These are phyloP conservation scores for Canavalia ensiformis DNA, from an alignment of 306 rosid genomes.

Conservation along the genomic window DNA sequence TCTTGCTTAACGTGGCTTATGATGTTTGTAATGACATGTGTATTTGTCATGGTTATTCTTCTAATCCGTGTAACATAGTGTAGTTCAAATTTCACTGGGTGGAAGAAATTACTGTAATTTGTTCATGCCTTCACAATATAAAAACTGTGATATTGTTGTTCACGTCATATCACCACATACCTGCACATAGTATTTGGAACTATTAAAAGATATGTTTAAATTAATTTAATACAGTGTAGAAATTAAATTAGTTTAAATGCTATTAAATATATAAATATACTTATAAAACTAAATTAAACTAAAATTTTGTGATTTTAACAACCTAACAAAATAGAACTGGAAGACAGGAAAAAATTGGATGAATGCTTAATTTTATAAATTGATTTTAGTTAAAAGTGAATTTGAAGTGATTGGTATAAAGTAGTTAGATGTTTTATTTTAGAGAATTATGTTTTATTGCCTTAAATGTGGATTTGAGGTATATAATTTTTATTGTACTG, in stretches of 20 bases:
- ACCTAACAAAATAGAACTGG: too few relatives aligned
- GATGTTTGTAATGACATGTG: constrained; percentile 73
- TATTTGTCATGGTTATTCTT: constrained; percentile 90
- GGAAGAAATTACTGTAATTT: neutral
- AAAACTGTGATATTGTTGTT: too few relatives aligned
- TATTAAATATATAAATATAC: too few relatives aligned
- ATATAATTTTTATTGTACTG: neutral
- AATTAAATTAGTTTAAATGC: neutral
- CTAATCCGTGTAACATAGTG: constrained; percentile 78
- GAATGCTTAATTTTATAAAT: neutral
- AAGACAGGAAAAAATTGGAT: too few relatives aligned
- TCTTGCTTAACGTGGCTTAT: constrained; percentile 86
- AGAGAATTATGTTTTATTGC: too few relatives aligned
- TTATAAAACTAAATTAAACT: too few relatives aligned
- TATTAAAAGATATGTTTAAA: neutral
- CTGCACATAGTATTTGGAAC: neutral
- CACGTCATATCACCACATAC: neutral
- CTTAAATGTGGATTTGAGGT: too few relatives aligned
- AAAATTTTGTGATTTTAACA: too few relatives aligned
- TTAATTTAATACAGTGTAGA: neutral
- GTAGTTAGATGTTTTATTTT: too few relatives aligned
- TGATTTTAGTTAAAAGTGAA: neutral
- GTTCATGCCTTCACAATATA: neutral
- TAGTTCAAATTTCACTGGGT: constrained; percentile 1
- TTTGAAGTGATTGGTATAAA: neutral